phyloP scores from a whole-genome alignment of 1,284 basidiomycete genomes.

The Acaromyces ingoldii region DNA sequence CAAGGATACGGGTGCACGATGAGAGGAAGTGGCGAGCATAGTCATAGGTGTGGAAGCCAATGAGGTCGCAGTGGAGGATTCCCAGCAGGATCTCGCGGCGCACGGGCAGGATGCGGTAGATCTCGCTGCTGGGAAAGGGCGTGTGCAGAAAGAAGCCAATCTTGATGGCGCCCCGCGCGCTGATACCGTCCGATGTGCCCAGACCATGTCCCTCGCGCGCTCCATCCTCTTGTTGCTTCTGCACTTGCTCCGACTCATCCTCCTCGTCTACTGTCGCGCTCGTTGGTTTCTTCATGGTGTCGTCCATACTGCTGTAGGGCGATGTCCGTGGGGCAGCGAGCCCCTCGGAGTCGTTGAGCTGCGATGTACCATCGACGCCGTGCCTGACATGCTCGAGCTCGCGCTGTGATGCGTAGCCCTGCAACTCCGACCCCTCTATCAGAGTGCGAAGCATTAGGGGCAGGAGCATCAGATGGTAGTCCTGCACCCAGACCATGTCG shows the following conservation, averaged over 20 bases:
- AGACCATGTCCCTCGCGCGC: constrained; percentile 18
- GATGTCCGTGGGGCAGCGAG: constrained; percentile 28
- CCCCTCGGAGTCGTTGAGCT: constrained; percentile 29
- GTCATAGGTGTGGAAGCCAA: constrained; percentile 93
- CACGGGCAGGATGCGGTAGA: constrained; percentile 90
- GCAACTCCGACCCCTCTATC: constrained; percentile 59
- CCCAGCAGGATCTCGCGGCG: constrained; percentile 93
- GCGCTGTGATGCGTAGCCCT: constrained; percentile 53
- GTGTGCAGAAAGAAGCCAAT: constrained; percentile 99
- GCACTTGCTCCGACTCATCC: background rate
- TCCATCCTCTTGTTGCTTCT: too few species aligned
- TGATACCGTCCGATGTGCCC: constrained; percentile 36
- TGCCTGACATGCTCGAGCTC: constrained; percentile 42
- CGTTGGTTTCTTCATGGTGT: background rate
- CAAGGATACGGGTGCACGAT: constrained; percentile 92
- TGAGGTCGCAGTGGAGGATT: constrained; percentile 85
- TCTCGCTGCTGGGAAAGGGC: constrained; percentile 95
- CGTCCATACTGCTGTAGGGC: constrained; percentile 3
- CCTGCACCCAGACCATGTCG: constrained; percentile 82
- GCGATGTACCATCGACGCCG: constrained; percentile 40
- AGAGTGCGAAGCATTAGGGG: constrained; percentile 87
- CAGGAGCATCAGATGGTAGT: constrained; percentile 74
- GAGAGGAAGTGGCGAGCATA: constrained; percentile 99
- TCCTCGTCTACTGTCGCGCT: background rate
- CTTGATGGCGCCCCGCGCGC: constrained; percentile 41